These are phyloP conservation scores for Alternaria gansuensis DNA, from an alignment of 2,329 filamentous ascomycete genomes.

Conservation along the genomic window DNA sequence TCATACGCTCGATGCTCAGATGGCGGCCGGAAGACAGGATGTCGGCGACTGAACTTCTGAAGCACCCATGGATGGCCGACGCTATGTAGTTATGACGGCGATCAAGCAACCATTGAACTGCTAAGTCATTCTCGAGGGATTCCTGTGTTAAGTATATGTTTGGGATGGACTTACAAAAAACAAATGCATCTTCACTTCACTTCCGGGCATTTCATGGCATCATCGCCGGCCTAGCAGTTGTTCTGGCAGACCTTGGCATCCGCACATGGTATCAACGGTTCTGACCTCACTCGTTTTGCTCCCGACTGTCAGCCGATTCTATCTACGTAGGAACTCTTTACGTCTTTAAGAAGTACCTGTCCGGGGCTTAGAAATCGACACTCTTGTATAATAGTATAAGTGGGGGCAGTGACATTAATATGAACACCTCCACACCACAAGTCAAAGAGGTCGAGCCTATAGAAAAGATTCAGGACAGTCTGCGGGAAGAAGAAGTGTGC, in stretches of 20 bases:
- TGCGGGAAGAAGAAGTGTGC: no score
- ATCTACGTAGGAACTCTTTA: constrained; percentile 22
- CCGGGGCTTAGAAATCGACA: constrained; percentile 21
- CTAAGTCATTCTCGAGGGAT: neutral
- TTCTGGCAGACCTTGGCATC: constrained; percentile 12
- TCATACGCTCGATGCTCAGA: constrained; percentile 49
- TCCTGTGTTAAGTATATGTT: constrained; percentile 6
- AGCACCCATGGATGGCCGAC: constrained; percentile 32
- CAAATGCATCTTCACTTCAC: constrained; percentile 26
- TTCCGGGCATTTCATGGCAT: constrained; percentile 27
- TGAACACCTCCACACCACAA: constrained; percentile 11
- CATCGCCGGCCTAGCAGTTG: constrained; percentile 18
- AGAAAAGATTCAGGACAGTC: no score
- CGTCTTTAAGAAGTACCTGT: constrained; percentile 23
- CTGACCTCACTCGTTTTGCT: constrained; percentile 23
- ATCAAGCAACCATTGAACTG: neutral
- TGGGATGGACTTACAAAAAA: constrained; percentile 20
- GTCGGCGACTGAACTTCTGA: constrained; percentile 33
- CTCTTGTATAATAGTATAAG: constrained; percentile 21
- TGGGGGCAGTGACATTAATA: constrained; percentile 20
- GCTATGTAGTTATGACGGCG: neutral
- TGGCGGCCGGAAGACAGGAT: constrained; percentile 50
- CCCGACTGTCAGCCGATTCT: constrained; percentile 24
- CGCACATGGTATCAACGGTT: constrained; percentile 15
- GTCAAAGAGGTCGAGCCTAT: no score